Percentiles rank a stretch among this genome's conserved stretches.
phyloP scores from a whole-genome alignment of 2,329 filamentous ascomycete genomes.

The Trematosphaeria pertusa region DNA sequence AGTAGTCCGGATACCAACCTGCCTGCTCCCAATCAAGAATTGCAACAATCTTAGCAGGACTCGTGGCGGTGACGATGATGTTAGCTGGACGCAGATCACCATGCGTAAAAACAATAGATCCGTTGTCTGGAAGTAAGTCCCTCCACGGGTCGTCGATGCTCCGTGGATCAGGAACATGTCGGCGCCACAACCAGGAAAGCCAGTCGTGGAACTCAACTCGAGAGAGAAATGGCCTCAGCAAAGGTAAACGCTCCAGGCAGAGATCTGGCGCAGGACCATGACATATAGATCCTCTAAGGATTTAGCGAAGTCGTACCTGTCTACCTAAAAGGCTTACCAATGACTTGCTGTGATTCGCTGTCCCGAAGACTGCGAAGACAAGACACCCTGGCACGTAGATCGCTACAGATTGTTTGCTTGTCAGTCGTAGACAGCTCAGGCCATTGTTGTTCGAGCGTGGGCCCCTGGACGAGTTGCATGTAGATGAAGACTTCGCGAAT shows the following conservation, averaged over 20 bases:
- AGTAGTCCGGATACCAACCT: too few relatives aligned
- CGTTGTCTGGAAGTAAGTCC: too few relatives aligned
- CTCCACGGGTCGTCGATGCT: too few relatives aligned
- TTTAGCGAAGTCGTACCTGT: slow-evolving; percentile 4
- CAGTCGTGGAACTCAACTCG: too few relatives aligned
- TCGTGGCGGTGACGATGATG: too few relatives aligned
- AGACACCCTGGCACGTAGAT: slow-evolving; percentile 4
- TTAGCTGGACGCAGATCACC: too few relatives aligned
- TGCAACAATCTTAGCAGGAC: too few relatives aligned
- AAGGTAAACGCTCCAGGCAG: slow-evolving; percentile 10
- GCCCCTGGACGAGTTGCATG: slow-evolving; percentile 4
- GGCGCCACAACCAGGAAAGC: too few relatives aligned
- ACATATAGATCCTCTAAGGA: slow-evolving; percentile 6
- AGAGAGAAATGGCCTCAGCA: too few relatives aligned
- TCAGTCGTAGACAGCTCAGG: not conserved
- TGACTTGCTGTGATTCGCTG: slow-evolving; percentile 9
- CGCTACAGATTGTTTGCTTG: not conserved
- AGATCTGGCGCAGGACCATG: slow-evolving; percentile 8
- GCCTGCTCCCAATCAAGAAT: too few relatives aligned
- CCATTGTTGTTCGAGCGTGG: slow-evolving; percentile 2
- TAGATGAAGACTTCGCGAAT: slow-evolving; percentile 4
- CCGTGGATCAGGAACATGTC: too few relatives aligned
- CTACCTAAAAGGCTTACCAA: slow-evolving; percentile 4
- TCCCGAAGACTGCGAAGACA: slow-evolving; percentile 3
- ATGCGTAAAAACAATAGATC: too few relatives aligned